phyloP scores from a whole-genome alignment of 306 rosid species.

The Ammopiptanthus mongolicus region DNA sequence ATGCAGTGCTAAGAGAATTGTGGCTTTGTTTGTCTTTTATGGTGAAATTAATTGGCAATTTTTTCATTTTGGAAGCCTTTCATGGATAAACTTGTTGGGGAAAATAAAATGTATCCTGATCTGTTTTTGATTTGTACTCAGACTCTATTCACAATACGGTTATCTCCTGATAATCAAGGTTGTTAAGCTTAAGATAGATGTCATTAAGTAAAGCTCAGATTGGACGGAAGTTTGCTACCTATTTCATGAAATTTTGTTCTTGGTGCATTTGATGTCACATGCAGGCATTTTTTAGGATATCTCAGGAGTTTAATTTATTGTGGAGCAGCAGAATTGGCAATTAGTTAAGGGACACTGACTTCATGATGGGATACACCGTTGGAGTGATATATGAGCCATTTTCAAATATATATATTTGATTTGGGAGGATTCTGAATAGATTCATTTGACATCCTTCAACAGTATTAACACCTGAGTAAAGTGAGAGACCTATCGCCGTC shows the following conservation, averaged over 20 bases:
- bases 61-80: background rate
- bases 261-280: background rate
- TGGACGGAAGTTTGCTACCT: background rate
- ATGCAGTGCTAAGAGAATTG: slow-evolving; percentile 21
- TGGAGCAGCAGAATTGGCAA: background rate
- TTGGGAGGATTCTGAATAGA: no score
- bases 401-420: background rate
- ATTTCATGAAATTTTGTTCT: background rate
- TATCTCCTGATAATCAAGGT: background rate
- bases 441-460: no score
- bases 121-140: background rate
- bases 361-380: background rate
- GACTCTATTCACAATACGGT: background rate
- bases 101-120: background rate
- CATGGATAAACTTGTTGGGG: background rate
- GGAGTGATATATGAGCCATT: background rate
- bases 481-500: no score
- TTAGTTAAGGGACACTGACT: background rate
- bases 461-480: no score
- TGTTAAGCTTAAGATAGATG: background rate
- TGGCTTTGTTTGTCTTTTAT: background rate
- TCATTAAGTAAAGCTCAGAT: background rate
- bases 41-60: slow-evolving; percentile 6
- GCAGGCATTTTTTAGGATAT: background rate
- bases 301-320: background rate